Conservation (phyloP, 1,139 yeast species). For the Diutina sp. region DNA sequence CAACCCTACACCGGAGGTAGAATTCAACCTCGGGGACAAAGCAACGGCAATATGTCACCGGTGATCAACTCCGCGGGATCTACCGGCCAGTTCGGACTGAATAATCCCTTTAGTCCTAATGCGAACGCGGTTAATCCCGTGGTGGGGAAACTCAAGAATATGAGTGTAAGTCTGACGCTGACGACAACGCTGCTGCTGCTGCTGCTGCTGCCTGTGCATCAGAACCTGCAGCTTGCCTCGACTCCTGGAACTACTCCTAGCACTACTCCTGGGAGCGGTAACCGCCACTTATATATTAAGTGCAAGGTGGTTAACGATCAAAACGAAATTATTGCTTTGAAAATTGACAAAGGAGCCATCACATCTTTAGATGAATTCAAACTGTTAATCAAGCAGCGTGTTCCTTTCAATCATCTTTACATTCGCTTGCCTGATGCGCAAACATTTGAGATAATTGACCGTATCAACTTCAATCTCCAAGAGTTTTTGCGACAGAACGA, state of each 20-base stretch:
- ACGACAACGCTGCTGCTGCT: background rate
- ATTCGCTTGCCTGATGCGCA: conserved; percentile 14
- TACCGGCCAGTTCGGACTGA: background rate
- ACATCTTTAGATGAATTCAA: conserved; percentile 17
- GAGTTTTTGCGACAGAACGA: conserved; percentile 13
- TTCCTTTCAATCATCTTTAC: conserved; percentile 15
- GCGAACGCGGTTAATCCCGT: background rate
- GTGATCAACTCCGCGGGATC: background rate
- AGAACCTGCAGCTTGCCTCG: background rate
- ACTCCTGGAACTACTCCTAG: background rate
- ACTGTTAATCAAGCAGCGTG: conserved; percentile 13
- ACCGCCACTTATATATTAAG: conserved; percentile 5
- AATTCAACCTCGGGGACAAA: background rate
- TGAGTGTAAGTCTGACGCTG: background rate
- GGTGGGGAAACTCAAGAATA: background rate
- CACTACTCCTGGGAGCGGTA: background rate
- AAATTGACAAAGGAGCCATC: conserved; percentile 15
- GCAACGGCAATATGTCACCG: background rate
- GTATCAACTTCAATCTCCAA: conserved; percentile 11
- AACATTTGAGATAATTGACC: conserved; percentile 7
- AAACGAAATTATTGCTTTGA: conserved; percentile 17
- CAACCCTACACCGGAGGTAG: background rate
- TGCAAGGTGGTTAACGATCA: conserved; percentile 19
- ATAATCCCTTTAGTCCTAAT: background rate
- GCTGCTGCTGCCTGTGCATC: background rate